A percentile compares a stretch with the other conserved stretches of the same genome.
phyloP scores from a whole-genome alignment of 495 filamentous ascomycete species.

The Extremus antarcticus region DNA sequence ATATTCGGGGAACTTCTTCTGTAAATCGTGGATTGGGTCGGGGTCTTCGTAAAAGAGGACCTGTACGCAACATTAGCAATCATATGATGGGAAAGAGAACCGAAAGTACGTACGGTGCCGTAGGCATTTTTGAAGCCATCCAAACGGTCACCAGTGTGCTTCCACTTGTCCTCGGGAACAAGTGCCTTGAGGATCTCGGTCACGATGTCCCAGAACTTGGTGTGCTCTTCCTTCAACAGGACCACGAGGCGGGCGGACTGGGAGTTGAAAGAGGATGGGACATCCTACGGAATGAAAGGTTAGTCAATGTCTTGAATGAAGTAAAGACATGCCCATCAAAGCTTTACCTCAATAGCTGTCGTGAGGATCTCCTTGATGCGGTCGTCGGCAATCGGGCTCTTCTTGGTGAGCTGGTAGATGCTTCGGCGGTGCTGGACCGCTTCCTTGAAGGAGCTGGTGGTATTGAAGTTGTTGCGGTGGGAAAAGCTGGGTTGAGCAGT shows the following conservation, averaged over 20 bases:
- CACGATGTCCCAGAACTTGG: slow-evolving; percentile 53
- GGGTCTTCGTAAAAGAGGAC: slow-evolving; percentile 54
- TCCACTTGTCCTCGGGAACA: slow-evolving; percentile 44
- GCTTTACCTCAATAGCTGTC: slow-evolving; percentile 39
- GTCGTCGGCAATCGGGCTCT: slow-evolving; percentile 39
- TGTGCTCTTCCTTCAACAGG: slow-evolving; percentile 51
- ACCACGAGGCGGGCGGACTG: slow-evolving; percentile 52
- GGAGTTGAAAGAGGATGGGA: slow-evolving; percentile 55
- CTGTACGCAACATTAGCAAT: no score
- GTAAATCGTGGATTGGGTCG: slow-evolving; percentile 37
- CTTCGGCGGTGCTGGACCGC: slow-evolving; percentile 47
- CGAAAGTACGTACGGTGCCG: slow-evolving; percentile 41
- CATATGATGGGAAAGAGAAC: no score
- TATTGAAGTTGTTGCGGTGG: not conserved
- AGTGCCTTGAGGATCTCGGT: slow-evolving; percentile 43
- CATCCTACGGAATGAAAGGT: no score
- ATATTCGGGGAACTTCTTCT: slow-evolving; percentile 45
- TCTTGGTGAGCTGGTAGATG: slow-evolving; percentile 48
- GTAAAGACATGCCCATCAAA: no score
- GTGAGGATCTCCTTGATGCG: slow-evolving; percentile 47
- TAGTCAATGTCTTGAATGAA: no score
- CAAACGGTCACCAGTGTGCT: slow-evolving; percentile 38
- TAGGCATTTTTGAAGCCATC: slow-evolving; percentile 45
- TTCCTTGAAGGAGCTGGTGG: slow-evolving; percentile 34
- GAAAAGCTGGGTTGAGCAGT: not conserved